Percentiles rank a stretch among this genome's conserved stretches.
These are phyloP conservation scores for Alopecurus myosuroides DNA, from an alignment of 176 grass and related monocot genomes.

Conservation along the genomic window DNA sequence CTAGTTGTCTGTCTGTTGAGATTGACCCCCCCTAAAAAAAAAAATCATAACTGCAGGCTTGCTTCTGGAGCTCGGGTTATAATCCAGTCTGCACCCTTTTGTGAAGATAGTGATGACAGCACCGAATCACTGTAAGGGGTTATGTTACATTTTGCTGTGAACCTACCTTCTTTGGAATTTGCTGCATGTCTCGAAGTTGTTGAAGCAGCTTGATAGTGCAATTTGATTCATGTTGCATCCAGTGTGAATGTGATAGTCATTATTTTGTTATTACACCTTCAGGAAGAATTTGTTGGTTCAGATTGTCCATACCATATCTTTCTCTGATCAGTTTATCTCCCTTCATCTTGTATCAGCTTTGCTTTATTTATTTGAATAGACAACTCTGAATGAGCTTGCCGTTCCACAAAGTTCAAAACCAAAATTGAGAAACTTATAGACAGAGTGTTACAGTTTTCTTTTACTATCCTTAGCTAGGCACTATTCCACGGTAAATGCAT, in stretches of 20 bases:
- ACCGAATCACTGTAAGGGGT: constrained; percentile 57
- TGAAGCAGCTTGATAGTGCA: constrained; percentile 23
- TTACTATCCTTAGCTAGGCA: neutral
- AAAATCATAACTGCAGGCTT: constrained; percentile 62
- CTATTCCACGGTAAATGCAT: neutral
- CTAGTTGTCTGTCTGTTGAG: neutral
- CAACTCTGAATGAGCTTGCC: neutral
- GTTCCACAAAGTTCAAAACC: neutral
- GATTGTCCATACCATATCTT: neutral
- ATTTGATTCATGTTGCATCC: constrained; percentile 38
- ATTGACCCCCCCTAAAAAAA: constrained; percentile 43
- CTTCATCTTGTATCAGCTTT: neutral
- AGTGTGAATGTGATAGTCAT: constrained; percentile 40
- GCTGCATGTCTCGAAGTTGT: constrained; percentile 24
- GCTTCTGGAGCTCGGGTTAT: constrained; percentile 93
- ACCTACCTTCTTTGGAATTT: constrained; percentile 19
- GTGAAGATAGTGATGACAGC: constrained; percentile 72
- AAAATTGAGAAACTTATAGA: neutral
- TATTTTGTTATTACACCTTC: constrained; percentile 32
- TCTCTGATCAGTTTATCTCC: neutral
- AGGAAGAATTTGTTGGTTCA: constrained; percentile 20
- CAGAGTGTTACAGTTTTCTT: neutral
- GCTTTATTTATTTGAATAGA: neutral
- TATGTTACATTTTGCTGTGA: constrained; percentile 32
- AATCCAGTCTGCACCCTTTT: constrained; percentile 69